Percentiles rank a stretch among this genome's conserved stretches.
Conservation (phyloP, 306 rosid genomes). For the Vigna radiata region DNA sequence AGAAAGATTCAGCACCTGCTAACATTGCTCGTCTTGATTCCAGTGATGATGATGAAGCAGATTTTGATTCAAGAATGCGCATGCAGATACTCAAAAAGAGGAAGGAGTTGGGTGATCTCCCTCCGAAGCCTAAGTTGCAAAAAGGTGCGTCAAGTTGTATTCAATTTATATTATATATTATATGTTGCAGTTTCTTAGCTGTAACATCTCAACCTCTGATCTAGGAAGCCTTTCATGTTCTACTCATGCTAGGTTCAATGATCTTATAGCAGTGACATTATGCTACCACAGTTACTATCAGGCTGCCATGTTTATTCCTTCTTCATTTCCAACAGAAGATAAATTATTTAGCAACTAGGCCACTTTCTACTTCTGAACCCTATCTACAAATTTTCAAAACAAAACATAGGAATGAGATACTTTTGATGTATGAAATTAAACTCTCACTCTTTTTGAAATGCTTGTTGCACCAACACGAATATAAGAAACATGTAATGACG, state of each 20-base stretch:
- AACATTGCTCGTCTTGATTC: constrained; percentile 48
- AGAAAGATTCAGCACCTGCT: constrained; percentile 55
- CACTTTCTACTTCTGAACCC: constrained; percentile 4
- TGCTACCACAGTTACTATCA: constrained; percentile 8
- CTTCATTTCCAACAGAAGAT: constrained; percentile 4
- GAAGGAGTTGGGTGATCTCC: constrained; percentile 73
- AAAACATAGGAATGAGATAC: constrained; percentile 3
- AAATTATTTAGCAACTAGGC: constrained; percentile 11
- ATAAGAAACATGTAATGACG: constrained; percentile 20
- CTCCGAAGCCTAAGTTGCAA: constrained; percentile 63
- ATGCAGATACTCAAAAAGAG: constrained; percentile 78
- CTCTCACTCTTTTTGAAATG: constrained; percentile 19
- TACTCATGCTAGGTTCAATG: constrained; percentile 15
- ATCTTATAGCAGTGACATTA: constrained; percentile 27
- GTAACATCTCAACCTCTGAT: constrained; percentile 40
- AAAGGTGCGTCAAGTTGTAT: constrained; percentile 58
- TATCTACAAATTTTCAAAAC: constrained; percentile 7
- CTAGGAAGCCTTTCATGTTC: constrained; percentile 36
- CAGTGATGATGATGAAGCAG: constrained; percentile 71
- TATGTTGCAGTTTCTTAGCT: background rate
- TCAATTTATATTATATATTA: constrained; percentile 13
- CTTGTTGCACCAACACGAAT: constrained; percentile 4
- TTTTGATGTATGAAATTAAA: constrained; percentile 32
- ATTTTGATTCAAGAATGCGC: constrained; percentile 93
- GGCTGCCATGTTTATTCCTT: constrained; percentile 17